phyloP scores from a whole-genome alignment of 257 asterid genomes.

The Ballota nigra region DNA sequence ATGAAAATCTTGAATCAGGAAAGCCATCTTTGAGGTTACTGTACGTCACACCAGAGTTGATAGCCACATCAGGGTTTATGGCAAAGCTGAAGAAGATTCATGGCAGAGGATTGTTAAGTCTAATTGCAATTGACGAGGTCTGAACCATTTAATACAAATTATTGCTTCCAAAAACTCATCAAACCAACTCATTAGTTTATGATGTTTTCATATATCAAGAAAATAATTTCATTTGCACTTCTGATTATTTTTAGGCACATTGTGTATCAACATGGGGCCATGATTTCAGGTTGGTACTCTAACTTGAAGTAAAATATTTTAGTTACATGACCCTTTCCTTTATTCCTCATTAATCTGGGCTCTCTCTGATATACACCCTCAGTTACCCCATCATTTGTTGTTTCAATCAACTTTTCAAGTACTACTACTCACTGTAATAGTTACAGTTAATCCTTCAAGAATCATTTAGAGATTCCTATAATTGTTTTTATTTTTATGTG shows the following conservation, averaged over 20 bases:
- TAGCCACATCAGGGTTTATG: constrained; percentile 84
- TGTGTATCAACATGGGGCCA: constrained; percentile 99
- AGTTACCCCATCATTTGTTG: background rate
- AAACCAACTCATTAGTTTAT: constrained; percentile 7
- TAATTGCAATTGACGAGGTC: constrained; percentile 94
- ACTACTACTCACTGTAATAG: background rate
- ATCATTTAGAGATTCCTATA: background rate
- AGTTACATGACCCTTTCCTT: constrained; percentile 1
- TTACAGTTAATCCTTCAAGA: background rate
- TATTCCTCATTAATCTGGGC: constrained; percentile 18
- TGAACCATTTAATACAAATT: constrained; percentile 13
- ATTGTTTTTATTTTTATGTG: background rate
- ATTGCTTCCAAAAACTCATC: constrained; percentile 25
- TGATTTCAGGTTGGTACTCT: constrained; percentile 75
- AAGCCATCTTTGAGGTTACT: constrained; percentile 81
- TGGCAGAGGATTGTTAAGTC: constrained; percentile 77
- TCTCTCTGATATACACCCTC: background rate
- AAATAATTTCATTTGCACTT: constrained; percentile 24
- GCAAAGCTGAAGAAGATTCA: constrained; percentile 69
- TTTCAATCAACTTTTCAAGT: background rate
- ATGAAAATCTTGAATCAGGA: constrained; percentile 88
- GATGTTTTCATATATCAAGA: constrained; percentile 7
- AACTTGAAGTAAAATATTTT: constrained; percentile 24
- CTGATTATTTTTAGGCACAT: constrained; percentile 66
- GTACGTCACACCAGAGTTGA: constrained; percentile 92